Evolutionary conservation across 2,329 filamentous ascomycete genomes (phyloP).

Genomic region (Salinomyces thailandicus): DNA sequence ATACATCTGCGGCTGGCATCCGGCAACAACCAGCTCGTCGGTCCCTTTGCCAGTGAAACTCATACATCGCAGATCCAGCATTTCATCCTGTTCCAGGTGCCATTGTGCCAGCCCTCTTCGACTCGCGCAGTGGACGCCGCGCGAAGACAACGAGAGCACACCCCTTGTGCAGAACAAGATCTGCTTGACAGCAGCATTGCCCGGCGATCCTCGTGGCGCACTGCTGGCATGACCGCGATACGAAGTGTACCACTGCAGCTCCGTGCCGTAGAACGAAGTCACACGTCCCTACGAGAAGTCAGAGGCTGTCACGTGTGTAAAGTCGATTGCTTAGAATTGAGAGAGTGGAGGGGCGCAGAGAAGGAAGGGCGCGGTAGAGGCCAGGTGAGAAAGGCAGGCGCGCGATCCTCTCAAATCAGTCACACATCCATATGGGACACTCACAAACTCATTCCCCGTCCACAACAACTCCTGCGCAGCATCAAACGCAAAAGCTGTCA

Average conservation of each 20-base stretch:
- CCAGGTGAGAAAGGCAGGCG: not conserved
- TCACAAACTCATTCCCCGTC: slow-evolving; percentile 83
- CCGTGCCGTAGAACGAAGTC: slow-evolving; percentile 75
- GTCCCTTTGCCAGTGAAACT: slow-evolving; percentile 83
- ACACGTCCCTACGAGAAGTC: slow-evolving; percentile 59
- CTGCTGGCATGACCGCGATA: slow-evolving; percentile 63
- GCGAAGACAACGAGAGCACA: slow-evolving; percentile 71
- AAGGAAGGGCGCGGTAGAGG: too few species aligned
- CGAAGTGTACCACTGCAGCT: slow-evolving; percentile 82
- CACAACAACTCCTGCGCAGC: slow-evolving; percentile 81
- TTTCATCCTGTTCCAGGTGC: slow-evolving; percentile 69
- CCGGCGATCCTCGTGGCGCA: slow-evolving; percentile 16
- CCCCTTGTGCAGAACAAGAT: slow-evolving; percentile 87
- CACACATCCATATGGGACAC: too few species aligned
- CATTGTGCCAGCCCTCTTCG: slow-evolving; percentile 75
- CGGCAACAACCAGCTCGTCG: slow-evolving; percentile 74
- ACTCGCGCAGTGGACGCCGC: slow-evolving; percentile 79
- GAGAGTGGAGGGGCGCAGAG: too few species aligned
- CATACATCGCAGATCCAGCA: slow-evolving; percentile 88
- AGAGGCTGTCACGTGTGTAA: not conserved
- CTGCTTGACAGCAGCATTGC: slow-evolving; percentile 72
- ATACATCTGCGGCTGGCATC: slow-evolving; percentile 78
- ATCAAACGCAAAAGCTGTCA: slow-evolving; percentile 81
- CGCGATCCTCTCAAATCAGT: too few species aligned
- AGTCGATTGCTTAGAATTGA: too few species aligned